Percentiles rank a stretch among this genome's conserved stretches.
Evolutionary conservation across 2,329 filamentous ascomycete species (phyloP).

Genomic region (Aphanocladium album): DNA sequence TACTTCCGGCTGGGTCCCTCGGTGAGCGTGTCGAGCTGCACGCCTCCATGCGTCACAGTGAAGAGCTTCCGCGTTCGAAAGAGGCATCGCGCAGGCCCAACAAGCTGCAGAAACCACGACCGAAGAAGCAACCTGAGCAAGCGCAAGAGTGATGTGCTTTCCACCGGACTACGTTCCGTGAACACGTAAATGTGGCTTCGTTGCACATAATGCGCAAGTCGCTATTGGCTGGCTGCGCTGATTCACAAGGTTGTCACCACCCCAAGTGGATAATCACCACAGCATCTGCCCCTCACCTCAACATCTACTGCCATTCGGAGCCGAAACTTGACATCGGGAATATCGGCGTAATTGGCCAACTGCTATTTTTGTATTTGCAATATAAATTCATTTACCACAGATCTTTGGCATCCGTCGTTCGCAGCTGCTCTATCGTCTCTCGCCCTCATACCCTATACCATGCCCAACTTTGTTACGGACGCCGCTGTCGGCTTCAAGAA

Average conservation of each 20-base stretch:
- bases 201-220: not conserved
- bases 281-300: not conserved
- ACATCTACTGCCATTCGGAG: not conserved
- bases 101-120: constrained; percentile 7
- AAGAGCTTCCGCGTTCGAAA: not conserved
- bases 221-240: not conserved
- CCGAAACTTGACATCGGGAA: not conserved
- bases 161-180: not conserved
- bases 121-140: not conserved
- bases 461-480: constrained; percentile 44
- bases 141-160: not conserved
- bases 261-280: not conserved
- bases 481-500: constrained; percentile 58
- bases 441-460: constrained; percentile 6
- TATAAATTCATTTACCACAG: not conserved
- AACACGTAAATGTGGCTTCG: not conserved
- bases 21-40: constrained; percentile 7
- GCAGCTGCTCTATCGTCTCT: not conserved
- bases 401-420: not conserved
- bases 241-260: not conserved
- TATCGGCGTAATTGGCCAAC: not conserved
- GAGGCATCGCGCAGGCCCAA: not conserved
- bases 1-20: constrained; percentile 10
- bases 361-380: not conserved
- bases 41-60: not conserved